Evolutionary conservation across 2,329 filamentous ascomycete species (phyloP).

Genomic region (Myrmaecium sp.): DNA sequence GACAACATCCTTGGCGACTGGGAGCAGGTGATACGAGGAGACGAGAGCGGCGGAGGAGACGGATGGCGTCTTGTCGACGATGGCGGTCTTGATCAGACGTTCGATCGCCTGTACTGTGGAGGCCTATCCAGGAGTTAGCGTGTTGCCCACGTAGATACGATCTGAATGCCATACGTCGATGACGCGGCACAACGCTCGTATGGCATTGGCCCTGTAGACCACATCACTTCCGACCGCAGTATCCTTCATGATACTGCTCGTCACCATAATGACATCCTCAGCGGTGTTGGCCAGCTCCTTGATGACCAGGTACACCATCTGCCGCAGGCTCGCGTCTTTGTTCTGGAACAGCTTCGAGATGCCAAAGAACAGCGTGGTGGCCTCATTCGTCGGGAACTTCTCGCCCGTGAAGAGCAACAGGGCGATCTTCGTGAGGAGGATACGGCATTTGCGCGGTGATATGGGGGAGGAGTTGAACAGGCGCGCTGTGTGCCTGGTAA

Average conservation of each 20-base stretch:
- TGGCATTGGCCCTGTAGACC: slow-evolving; percentile 88
- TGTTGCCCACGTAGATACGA: slow-evolving; percentile 1
- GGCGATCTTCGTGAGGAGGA: slow-evolving; percentile 91
- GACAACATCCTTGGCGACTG: slow-evolving; percentile 88
- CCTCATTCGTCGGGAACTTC: slow-evolving; percentile 92
- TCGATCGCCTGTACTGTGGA: slow-evolving; percentile 96
- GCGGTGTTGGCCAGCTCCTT: slow-evolving; percentile 93
- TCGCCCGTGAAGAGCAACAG: slow-evolving; percentile 94
- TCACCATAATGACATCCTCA: slow-evolving; percentile 99
- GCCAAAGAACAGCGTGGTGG: slow-evolving; percentile 94
- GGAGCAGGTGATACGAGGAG: slow-evolving; percentile 93
- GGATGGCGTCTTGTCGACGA: slow-evolving; percentile 96
- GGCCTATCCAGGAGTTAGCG: slow-evolving; percentile 37
- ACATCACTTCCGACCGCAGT: slow-evolving; percentile 89
- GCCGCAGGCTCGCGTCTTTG: slow-evolving; percentile 91
- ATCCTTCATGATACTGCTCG: slow-evolving; percentile 99
- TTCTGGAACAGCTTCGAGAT: slow-evolving; percentile 98
- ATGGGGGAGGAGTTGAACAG: slow-evolving; percentile 96
- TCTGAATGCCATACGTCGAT: slow-evolving; percentile 55
- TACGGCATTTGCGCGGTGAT: slow-evolving; percentile 91
- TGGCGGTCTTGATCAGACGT: slow-evolving; percentile 95
- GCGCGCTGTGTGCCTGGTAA: slow-evolving; percentile 46
- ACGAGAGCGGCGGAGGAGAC: slow-evolving; percentile 92
- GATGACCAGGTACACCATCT: slow-evolving; percentile 97
- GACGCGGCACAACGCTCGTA: slow-evolving; percentile 85